Evolutionary conservation across 176 grass and related monocot species (phyloP).

Genomic region (Avena eriantha): DNA sequence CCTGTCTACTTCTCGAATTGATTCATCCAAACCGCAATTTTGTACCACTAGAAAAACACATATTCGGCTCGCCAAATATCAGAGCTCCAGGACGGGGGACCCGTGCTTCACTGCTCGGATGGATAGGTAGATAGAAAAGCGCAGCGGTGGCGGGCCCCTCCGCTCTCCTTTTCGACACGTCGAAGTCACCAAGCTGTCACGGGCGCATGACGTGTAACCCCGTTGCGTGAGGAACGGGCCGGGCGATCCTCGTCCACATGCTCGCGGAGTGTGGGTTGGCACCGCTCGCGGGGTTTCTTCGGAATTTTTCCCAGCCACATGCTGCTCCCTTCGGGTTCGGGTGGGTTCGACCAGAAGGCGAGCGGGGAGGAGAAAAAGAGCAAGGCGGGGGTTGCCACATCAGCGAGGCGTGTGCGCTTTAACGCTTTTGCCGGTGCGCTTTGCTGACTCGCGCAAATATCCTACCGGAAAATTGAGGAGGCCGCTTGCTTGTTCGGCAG

Average conservation of each 20-base stretch:
- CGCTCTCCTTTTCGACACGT: too few relatives aligned
- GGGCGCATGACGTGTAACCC: neutral
- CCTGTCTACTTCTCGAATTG: neutral
- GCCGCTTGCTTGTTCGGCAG: too few relatives aligned
- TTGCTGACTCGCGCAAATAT: too few relatives aligned
- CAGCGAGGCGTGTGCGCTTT: too few relatives aligned
- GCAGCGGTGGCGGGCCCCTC: too few relatives aligned
- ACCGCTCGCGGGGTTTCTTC: too few relatives aligned
- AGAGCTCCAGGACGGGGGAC: neutral
- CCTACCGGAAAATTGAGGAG: too few relatives aligned
- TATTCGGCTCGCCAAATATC: neutral
- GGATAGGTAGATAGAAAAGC: neutral
- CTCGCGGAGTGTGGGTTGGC: neutral
- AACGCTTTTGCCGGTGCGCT: too few relatives aligned
- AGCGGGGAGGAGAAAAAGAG: too few relatives aligned
- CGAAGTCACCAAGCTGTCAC: too few relatives aligned
- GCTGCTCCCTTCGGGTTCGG: neutral
- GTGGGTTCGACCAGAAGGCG: too few relatives aligned
- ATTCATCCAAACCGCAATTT: neutral
- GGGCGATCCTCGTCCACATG: neutral
- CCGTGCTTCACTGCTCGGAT: neutral
- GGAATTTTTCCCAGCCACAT: constrained; percentile 21
- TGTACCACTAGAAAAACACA: neutral
- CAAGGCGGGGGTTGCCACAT: too few relatives aligned
- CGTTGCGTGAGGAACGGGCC: neutral